Evolutionary conservation across 176 grass and related monocot genomes (phyloP).

Genomic region (Oryza meyeriana): DNA sequence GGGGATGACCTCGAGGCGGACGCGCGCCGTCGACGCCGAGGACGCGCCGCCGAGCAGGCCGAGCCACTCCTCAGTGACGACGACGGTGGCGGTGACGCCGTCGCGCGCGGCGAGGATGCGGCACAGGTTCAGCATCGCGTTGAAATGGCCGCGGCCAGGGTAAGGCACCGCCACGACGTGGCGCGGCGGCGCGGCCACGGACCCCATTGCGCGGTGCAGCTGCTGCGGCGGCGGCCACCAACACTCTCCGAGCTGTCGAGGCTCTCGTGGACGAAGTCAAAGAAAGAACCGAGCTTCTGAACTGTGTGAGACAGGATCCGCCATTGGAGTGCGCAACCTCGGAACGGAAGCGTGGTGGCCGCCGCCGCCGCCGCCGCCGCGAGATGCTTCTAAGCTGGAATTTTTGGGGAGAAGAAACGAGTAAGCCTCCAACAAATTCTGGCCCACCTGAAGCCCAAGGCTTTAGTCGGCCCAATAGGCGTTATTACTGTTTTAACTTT

Average conservation of each 20-base stretch:
- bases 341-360: not conserved
- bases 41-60: conserved; percentile 36
- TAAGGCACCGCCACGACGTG: conserved; percentile 53
- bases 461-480: too few species aligned
- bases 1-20: conserved; percentile 34
- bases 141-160: conserved; percentile 68
- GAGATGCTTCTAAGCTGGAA: not conserved
- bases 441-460: not conserved
- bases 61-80: conserved; percentile 59
- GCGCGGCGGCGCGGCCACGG: not conserved
- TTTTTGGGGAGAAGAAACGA: not conserved
- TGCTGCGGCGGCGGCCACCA: not conserved
- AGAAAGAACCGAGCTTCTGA: not conserved
- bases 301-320: not conserved
- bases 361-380: too few species aligned
- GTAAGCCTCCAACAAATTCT: not conserved
- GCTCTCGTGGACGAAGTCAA: not conserved
- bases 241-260: not conserved
- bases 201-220: not conserved
- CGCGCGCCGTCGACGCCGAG: not conserved
- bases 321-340: not conserved
- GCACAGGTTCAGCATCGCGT: conserved; percentile 68
- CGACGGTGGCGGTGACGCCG: conserved; percentile 17
- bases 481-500: too few species aligned
- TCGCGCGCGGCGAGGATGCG: conserved; percentile 40